Evolutionary conservation across 2,329 filamentous ascomycete genomes (phyloP).

Genomic region (Diaporthe caulivora): DNA sequence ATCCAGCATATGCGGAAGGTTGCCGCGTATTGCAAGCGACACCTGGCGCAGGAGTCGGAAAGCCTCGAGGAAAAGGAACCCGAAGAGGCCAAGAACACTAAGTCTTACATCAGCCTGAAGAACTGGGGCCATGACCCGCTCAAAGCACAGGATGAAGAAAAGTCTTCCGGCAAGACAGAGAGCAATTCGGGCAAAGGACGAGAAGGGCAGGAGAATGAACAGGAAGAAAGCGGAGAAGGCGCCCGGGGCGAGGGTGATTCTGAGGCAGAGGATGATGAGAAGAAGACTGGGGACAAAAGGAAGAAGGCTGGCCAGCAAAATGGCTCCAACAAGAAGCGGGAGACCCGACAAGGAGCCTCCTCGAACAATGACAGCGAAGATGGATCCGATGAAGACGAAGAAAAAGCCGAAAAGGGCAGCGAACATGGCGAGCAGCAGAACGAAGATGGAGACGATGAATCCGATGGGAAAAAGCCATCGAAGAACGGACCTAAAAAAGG

Average conservation of each 20-base stretch:
- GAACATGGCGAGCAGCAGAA: slow-evolving; percentile 38
- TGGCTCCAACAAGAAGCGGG: slow-evolving; percentile 42
- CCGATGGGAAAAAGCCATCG: slow-evolving; percentile 36
- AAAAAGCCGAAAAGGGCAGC: slow-evolving; percentile 36
- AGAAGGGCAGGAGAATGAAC: slow-evolving; percentile 8
- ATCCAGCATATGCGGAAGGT: slow-evolving; percentile 73
- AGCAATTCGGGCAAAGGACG: slow-evolving; percentile 33
- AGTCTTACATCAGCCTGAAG: slow-evolving; percentile 68
- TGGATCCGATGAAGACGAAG: slow-evolving; percentile 40
- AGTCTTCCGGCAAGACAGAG: slow-evolving; percentile 20
- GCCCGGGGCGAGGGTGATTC: slow-evolving; percentile 30
- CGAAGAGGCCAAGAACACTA: slow-evolving; percentile 60
- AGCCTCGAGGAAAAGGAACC: slow-evolving; percentile 65
- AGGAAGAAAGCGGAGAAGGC: slow-evolving; percentile 38
- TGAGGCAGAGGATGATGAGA: slow-evolving; percentile 27
- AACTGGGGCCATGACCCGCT: slow-evolving; percentile 71
- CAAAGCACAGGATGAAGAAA: slow-evolving; percentile 51
- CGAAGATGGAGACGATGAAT: slow-evolving; percentile 37
- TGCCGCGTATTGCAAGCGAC: slow-evolving; percentile 74
- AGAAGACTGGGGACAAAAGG: slow-evolving; percentile 39
- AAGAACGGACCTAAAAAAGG: slow-evolving; percentile 44
- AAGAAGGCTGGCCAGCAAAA: slow-evolving; percentile 40
- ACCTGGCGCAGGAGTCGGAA: slow-evolving; percentile 73
- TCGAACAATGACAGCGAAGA: slow-evolving; percentile 36
- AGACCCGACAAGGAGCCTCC: slow-evolving; percentile 42